Conservation (phyloP, 257 asterid genomes). For the Ilex asprella region DNA sequence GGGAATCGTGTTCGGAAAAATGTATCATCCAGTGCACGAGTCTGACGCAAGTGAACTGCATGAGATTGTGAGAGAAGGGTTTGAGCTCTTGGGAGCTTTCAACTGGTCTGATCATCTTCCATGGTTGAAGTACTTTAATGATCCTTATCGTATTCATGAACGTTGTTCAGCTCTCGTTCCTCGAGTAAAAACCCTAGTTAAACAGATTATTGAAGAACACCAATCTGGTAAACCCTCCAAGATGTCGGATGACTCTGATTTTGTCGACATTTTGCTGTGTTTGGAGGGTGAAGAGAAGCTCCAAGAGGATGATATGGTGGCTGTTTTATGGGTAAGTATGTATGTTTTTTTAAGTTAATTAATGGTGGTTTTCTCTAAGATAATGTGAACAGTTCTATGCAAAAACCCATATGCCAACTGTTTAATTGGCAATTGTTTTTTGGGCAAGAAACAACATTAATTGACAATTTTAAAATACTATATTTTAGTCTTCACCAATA, state of each 20-base stretch:
- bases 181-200: conserved; percentile 33
- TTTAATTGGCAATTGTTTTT: neutral
- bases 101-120: conserved; percentile 56
- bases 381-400: neutral
- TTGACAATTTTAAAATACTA: too few relatives aligned
- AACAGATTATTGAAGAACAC: conserved; percentile 34
- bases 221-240: conserved; percentile 1
- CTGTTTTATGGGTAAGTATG: conserved; percentile 66
- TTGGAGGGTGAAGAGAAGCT: conserved; percentile 76
- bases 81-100: conserved; percentile 53
- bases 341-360: too few relatives aligned
- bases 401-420: neutral
- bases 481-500: too few relatives aligned
- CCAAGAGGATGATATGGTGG: conserved; percentile 62
- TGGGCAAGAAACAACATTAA: too few relatives aligned
- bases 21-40: conserved; percentile 20
- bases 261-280: conserved; percentile 60
- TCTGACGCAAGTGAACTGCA: conserved; percentile 31
- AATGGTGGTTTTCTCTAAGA: neutral
- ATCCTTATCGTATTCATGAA: conserved; percentile 31
- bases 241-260: conserved; percentile 26
- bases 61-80: conserved; percentile 48
- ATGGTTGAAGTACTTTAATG: conserved; percentile 41
- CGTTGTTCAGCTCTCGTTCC: conserved; percentile 35
- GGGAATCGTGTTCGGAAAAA: conserved; percentile 44